Conservation (phyloP, 306 rosid species). For the Hippophae gyantsensis region DNA sequence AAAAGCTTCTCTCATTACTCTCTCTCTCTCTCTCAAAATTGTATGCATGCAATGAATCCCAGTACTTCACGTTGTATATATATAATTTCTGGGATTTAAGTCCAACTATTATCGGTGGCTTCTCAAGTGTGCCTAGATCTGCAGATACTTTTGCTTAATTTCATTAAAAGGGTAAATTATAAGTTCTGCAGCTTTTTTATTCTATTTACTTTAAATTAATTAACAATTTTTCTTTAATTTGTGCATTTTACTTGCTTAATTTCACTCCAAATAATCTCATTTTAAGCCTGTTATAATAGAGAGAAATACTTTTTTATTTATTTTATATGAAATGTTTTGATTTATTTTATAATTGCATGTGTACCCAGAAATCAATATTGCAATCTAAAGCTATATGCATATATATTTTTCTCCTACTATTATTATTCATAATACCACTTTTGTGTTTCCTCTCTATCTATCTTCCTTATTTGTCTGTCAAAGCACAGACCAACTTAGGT, state of each 20-base stretch:
- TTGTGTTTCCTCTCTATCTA: constrained; percentile 23
- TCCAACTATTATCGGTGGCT: constrained; percentile 15
- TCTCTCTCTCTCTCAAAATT: constrained; percentile 26
- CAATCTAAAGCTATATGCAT: too few relatives aligned
- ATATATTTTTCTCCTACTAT: too few relatives aligned
- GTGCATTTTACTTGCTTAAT: too few relatives aligned
- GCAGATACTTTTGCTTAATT: not conserved
- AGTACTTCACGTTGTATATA: constrained; percentile 11
- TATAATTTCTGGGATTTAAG: constrained; percentile 20
- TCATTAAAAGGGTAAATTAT: not conserved
- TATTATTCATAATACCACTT: constrained; percentile 25
- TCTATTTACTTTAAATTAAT: not conserved
- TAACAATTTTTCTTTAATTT: not conserved
- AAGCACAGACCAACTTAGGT: constrained; percentile 43
- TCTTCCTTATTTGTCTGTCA: constrained; percentile 47
- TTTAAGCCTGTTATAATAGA: too few relatives aligned
- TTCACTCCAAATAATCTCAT: too few relatives aligned
- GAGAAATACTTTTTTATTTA: too few relatives aligned
- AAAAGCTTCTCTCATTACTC: constrained; percentile 6
- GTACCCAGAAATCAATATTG: too few relatives aligned
- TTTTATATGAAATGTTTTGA: too few relatives aligned
- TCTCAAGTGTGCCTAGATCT: constrained; percentile 15
- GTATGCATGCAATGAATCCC: constrained; percentile 35
- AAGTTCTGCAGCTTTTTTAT: constrained; percentile 12
- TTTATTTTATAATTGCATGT: too few relatives aligned